A percentile compares a stretch with the other conserved stretches of the same genome.
Evolutionary conservation across 352 stramenopile species (phyloP).

Genomic region (Globisporangium nunn): DNA sequence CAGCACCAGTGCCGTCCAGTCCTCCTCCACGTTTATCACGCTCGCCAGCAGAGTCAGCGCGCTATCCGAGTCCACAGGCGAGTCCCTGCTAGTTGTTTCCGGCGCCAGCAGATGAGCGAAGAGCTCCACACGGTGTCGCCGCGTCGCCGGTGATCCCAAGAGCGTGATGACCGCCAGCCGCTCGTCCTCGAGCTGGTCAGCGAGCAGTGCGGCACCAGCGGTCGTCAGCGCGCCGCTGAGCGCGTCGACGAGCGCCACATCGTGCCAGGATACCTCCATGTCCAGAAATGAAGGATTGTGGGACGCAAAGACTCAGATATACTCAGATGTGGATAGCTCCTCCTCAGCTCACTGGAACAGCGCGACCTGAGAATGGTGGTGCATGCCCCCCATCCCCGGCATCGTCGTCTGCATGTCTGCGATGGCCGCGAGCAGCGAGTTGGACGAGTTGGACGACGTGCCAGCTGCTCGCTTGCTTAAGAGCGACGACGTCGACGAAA

Average conservation of each 20-base stretch:
- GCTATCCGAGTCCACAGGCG: slow-evolving; percentile 7
- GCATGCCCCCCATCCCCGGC: neutral
- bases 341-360: neutral
- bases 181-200: slow-evolving; percentile 35
- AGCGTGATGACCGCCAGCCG: slow-evolving; percentile 43
- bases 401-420: slow-evolving; percentile 10
- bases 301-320: neutral
- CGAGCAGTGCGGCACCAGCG: slow-evolving; percentile 28
- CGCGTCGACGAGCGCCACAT: slow-evolving; percentile 30
- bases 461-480: neutral
- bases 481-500: slow-evolving; percentile 15
- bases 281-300: neutral
- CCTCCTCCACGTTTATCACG: slow-evolving; percentile 34
- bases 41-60: slow-evolving; percentile 33
- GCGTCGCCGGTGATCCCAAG: slow-evolving; percentile 27
- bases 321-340: neutral
- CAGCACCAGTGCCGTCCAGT: slow-evolving; percentile 49
- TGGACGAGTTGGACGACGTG: slow-evolving; percentile 2
- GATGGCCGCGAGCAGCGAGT: slow-evolving; percentile 7
- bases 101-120: slow-evolving; percentile 25
- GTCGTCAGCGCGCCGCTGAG: slow-evolving; percentile 22
- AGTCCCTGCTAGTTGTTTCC: neutral
- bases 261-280: slow-evolving; percentile 44
- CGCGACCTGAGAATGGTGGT: slow-evolving; percentile 4
- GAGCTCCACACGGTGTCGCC: slow-evolving; percentile 19